phyloP scores from a whole-genome alignment of 345 rosid genomes.

The Noccaea caerulescens region DNA sequence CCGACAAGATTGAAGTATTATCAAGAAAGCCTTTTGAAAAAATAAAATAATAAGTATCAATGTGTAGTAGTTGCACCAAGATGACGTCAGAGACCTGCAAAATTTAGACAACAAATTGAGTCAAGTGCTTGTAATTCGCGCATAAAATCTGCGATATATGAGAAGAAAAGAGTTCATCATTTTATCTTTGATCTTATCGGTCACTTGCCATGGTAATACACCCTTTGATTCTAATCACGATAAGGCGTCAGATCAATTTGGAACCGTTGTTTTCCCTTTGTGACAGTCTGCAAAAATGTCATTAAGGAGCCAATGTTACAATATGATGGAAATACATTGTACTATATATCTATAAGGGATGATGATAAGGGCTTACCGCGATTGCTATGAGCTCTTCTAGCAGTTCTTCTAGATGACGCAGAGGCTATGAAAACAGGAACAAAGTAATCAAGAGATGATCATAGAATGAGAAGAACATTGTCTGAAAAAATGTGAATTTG shows the following conservation, averaged over 20 bases:
- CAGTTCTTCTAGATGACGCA: conserved; percentile 79
- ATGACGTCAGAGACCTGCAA: background rate
- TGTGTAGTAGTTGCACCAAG: background rate
- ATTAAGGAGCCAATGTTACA: background rate
- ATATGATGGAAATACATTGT: background rate
- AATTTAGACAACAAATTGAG: background rate
- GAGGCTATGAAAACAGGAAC: conserved; percentile 49
- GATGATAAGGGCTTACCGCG: conserved; percentile 60
- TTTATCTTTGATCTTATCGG: background rate
- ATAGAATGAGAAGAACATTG: background rate
- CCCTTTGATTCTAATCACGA: conserved; percentile 39
- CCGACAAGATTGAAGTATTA: conserved; percentile 6
- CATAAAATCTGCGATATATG: conserved; percentile 1
- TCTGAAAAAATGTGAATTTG: background rate
- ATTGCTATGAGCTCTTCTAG: conserved; percentile 83
- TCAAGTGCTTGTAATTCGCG: background rate
- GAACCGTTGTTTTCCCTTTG: conserved; percentile 71
- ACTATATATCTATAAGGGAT: background rate
- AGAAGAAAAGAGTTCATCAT: conserved; percentile 5
- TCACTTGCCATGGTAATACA: background rate
- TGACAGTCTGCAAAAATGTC: conserved; percentile 55
- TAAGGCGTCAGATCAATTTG: conserved; percentile 75
- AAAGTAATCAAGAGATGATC: background rate
- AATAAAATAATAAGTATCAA: too few relatives aligned
- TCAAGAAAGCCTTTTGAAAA: background rate